A percentile compares a stretch with the other conserved stretches of the same genome.
phyloP scores from a whole-genome alignment of 2,329 filamentous ascomycete species.

The Ophiocordyceps sinensis region DNA sequence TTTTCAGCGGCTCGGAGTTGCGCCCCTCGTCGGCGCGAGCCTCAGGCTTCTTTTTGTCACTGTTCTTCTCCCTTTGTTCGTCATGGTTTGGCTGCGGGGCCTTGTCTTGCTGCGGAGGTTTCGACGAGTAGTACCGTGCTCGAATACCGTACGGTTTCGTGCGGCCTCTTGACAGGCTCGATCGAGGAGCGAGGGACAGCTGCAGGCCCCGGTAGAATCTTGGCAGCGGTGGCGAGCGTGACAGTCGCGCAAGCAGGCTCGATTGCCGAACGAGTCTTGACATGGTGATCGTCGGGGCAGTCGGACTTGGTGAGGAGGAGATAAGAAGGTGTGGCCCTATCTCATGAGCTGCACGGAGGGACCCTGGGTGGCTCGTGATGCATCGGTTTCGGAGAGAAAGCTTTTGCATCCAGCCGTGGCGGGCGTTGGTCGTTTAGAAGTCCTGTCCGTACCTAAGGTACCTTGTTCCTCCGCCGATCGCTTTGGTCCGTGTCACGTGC shows the following conservation, averaged over 20 bases:
- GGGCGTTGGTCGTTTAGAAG: neutral
- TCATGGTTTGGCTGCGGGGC: constrained; percentile 10
- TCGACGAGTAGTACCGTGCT: constrained; percentile 23
- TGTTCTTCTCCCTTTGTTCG: neutral
- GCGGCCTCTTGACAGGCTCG: constrained; percentile 19
- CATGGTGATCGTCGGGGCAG: constrained; percentile 31
- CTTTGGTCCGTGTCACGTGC: constrained; percentile 16
- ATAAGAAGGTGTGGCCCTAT: constrained; percentile 12
- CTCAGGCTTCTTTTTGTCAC: constrained; percentile 6
- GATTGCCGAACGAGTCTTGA: constrained; percentile 52
- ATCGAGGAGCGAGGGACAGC: constrained; percentile 15
- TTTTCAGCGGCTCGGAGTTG: constrained; percentile 5
- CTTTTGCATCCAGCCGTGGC: neutral
- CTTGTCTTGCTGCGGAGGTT: constrained; percentile 22
- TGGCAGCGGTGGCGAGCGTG: constrained; percentile 38
- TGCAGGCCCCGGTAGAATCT: constrained; percentile 31
- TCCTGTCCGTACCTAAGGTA: no score
- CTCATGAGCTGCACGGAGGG: constrained; percentile 16
- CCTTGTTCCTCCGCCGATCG: constrained; percentile 7
- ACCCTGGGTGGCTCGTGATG: constrained; percentile 4
- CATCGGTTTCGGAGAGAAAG: constrained; percentile 3
- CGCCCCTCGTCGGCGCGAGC: constrained; percentile 5
- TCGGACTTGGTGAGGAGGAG: constrained; percentile 13
- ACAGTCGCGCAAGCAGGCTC: constrained; percentile 49
- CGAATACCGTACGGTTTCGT: constrained; percentile 19